phyloP scores from a whole-genome alignment of 2,329 filamentous ascomycete species.

The Chaetomiaceae sp. region DNA sequence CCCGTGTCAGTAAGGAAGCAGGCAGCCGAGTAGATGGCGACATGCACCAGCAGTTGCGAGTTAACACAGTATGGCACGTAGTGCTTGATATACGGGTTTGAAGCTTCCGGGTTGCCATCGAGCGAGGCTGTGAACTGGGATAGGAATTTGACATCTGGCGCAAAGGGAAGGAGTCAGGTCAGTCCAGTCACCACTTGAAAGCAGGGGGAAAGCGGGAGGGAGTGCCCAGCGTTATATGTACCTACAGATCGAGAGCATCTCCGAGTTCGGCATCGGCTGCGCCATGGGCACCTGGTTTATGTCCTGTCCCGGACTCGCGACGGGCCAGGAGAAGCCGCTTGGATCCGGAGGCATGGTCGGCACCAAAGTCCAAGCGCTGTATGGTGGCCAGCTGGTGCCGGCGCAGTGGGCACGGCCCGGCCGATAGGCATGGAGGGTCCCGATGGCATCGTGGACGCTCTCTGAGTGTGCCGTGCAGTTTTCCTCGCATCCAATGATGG shows the following conservation, averaged over 20 bases:
- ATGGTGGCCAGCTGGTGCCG: slow-evolving; percentile 6
- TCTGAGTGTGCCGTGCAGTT: slow-evolving; percentile 27
- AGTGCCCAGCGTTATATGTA: not conserved
- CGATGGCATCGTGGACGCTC: slow-evolving; percentile 29
- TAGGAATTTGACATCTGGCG: slow-evolving; percentile 42
- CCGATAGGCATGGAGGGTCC: slow-evolving; percentile 25
- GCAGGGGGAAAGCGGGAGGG: not conserved
- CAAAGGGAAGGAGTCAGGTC: not conserved
- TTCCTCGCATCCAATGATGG: slow-evolving; percentile 22
- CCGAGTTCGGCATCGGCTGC: slow-evolving; percentile 35
- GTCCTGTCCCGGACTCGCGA: slow-evolving; percentile 28
- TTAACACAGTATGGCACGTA: slow-evolving; percentile 46
- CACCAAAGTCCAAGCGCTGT: slow-evolving; percentile 19
- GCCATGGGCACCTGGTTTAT: slow-evolving; percentile 38
- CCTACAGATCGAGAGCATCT: slow-evolving; percentile 46
- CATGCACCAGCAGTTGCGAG: slow-evolving; percentile 45
- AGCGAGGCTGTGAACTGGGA: slow-evolving; percentile 48
- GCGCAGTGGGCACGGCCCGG: slow-evolving; percentile 18
- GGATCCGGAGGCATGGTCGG: not conserved
- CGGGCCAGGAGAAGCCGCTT: slow-evolving; percentile 12
- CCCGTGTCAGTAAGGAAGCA: slow-evolving; percentile 48
- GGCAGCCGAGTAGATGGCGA: slow-evolving; percentile 46
- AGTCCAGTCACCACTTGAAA: not conserved
- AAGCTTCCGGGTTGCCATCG: slow-evolving; percentile 42
- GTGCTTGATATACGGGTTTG: slow-evolving; percentile 42